Base-by-base conservation (phyloP, 805 yeast genomes). In the Schwanniomyces occidentalis region DNA sequence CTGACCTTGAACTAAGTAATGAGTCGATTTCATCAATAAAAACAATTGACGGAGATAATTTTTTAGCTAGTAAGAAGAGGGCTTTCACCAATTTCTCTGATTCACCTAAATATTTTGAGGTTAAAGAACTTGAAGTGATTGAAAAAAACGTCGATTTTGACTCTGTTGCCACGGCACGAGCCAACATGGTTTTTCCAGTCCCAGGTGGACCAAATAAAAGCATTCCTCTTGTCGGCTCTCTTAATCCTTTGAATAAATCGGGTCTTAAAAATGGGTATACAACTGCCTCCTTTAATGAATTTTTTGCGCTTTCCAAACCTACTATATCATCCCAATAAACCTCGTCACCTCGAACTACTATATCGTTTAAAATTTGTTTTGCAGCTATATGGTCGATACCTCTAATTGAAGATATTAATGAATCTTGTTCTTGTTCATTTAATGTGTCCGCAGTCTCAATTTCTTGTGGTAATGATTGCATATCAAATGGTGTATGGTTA, bases 201-300 rank as follows among this genome's bases (percentile, higher is more conserved):
- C 99, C 99, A 0, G 98, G 97, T 2, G 99, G 98, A 0, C 99
- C 99, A 66, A 89, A 91, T 26, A 91, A 63, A 14, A 91, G 69
- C 95, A 93, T 88, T n/a, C 98, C 98, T 39, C 95, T 67, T 0
- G 95, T 90, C 0, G 98, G 98, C 62, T 90, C 97, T 47, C 97
- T 71, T 34, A 91, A 65, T 0, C 97, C 98, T 40, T 78, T 76
- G 56, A 91, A 93, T 38, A 91, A 69, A 61, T 91, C 98, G 0
- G 98, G 99, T 33, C 98, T 73, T 45, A 93, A 62, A 53, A 91
- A 90, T 16, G 99, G 99, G 56, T 90, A 91, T 9, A 91, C 97
- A 4, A 93, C 96, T 0, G 97, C 86, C 56, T 91, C 99, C 56
- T 89, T 91, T 35, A 91, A 66, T 2, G 96, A 84, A 44, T 75